Evolutionary conservation across 371 early-diverging fungal genomes (phyloP).

Genomic region (Blastocladiella emersonii): DNA sequence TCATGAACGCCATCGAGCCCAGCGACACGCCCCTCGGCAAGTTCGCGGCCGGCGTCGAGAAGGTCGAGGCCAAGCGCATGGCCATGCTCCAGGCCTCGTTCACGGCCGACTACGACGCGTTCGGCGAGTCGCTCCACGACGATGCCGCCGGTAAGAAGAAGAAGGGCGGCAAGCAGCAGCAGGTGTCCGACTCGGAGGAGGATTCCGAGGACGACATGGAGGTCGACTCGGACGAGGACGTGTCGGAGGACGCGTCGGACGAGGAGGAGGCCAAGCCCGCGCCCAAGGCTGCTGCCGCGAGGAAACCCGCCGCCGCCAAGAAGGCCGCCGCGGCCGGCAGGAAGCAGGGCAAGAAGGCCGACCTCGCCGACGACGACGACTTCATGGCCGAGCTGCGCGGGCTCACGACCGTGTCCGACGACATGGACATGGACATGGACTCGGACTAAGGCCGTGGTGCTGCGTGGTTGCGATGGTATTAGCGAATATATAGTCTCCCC

Average conservation of each 20-base stretch:
- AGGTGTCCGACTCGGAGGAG: slow-evolving; percentile 9
- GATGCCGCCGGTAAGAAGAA: slow-evolving; percentile 11
- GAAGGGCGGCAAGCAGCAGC: background rate
- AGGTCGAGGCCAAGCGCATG: background rate
- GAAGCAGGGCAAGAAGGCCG: background rate
- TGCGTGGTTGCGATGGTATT: no score
- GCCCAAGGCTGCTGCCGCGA: background rate
- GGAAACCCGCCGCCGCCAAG: background rate
- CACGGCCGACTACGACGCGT: background rate
- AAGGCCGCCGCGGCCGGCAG: background rate
- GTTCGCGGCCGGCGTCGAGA: background rate
- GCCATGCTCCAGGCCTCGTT: background rate
- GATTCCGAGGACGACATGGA: slow-evolving; percentile 11
- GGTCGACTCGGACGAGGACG: background rate
- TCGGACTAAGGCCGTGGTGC: no score
- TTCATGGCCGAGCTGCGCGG: background rate
- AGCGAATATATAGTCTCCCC: no score
- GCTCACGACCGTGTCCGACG: background rate
- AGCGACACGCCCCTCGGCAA: slow-evolving; percentile 1
- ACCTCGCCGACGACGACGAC: background rate
- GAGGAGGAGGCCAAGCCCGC: background rate
- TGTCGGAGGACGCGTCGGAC: background rate
- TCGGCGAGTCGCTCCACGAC: background rate
- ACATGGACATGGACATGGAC: background rate
- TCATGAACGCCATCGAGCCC: background rate